Base-by-base conservation (phyloP, 768 basidiomycete species). In the Panus rudis region DNA sequence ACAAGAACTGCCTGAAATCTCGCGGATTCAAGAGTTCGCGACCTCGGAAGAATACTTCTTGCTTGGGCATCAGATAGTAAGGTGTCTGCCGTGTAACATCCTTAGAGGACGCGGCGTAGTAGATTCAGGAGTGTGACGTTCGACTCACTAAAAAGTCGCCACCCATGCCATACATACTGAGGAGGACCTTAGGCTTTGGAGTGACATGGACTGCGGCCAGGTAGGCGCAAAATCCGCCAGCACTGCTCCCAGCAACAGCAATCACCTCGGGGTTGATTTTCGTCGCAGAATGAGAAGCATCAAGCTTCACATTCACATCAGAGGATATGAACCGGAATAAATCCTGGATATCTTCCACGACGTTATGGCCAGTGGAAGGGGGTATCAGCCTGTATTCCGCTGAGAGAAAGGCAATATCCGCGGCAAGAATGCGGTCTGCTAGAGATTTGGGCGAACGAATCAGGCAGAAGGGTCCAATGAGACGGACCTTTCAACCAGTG, bases 111-210 rank as follows among this genome's bases (percentile, higher is more conserved):
- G 33, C 11, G 12, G 26, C n/a, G 14, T 16, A 42, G 13, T 7
- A 37, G 26, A 21, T 19, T 21, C 19, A 43, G 26, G 16, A 16
- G 32, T 16, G 38, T 22, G 8, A 6, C 26, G 43, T 4, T 14
- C 4, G 6, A 54, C 63, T 37, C 37, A 67, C 67, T 37, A 82
- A 53, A 44, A 78, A 68, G 43, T 81, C 59, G 0, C 80, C 81
- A n/a, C 79, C 79, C 68, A 77, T 71, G 0, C 73, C 79, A 57
- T 82, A 84, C 51, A 84, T 48, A 1, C 73, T 76, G 0, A 83
- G 49, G 2, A 82, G 43, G 0, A 71, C 79, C 44, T 64, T 73
- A 0, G 79, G 79, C 42, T 67, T 73, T 0, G 79, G 80, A 0
- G 52, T 46, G 4, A 69, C 74, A 52, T 81, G 71, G 26, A 71